phyloP scores from a whole-genome alignment of 2,329 filamentous ascomycete genomes.

The Orbilia oligospora region DNA sequence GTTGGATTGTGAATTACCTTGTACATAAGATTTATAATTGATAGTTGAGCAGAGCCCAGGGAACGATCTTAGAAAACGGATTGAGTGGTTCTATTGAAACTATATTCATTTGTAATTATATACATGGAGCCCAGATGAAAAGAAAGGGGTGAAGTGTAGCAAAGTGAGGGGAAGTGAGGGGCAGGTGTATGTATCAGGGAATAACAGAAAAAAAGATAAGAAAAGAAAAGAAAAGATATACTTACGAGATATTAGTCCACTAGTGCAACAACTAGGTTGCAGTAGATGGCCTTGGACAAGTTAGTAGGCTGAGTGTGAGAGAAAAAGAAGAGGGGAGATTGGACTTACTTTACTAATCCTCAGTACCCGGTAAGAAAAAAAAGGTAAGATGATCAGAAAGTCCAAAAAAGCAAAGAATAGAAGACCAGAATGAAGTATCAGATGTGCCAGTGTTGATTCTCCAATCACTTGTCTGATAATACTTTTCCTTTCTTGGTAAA shows the following conservation, averaged over 20 bases:
- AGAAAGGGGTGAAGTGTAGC: no score
- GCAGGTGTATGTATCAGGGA: not conserved
- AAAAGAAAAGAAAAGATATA: not conserved
- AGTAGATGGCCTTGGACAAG: not conserved
- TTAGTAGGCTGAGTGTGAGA: not conserved
- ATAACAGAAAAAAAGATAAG: not conserved
- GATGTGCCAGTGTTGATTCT: not conserved
- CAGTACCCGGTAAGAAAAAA: not conserved
- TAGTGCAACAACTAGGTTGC: not conserved
- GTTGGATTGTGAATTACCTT: not conserved
- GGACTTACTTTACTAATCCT: constrained; percentile 19
- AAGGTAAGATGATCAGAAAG: not conserved
- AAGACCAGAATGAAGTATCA: not conserved
- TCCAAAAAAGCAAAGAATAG: not conserved
- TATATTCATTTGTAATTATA: not conserved
- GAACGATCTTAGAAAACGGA: not conserved
- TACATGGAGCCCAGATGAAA: not conserved
- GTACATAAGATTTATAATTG: not conserved
- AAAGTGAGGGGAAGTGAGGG: not conserved
- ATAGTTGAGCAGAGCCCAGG: not conserved
- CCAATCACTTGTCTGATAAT: not conserved
- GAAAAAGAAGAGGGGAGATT: not conserved
- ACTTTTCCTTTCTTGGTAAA: not conserved
- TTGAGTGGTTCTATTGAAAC: not conserved
- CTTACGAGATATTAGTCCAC: constrained; percentile 22